Percentiles rank a stretch among this genome's conserved stretches.
Evolutionary conservation across 139 green algal species (phyloP).

Genomic region (Picochlorum sp.): DNA sequence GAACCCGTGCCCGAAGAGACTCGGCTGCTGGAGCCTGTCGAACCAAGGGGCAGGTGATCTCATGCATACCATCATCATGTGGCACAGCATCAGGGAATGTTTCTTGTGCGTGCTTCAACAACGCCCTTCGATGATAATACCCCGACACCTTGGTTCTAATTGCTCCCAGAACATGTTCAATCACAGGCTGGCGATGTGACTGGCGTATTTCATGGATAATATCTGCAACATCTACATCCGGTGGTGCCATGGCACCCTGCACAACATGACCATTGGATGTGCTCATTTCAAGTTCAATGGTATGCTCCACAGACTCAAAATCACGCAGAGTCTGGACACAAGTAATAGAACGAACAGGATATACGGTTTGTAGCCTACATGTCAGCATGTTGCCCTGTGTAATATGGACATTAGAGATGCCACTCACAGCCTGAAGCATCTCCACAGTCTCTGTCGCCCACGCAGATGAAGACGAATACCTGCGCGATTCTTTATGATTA

Average conservation of each 20-base stretch:
- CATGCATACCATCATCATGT: background rate
- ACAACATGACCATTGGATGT: background rate
- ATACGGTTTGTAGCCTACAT: background rate
- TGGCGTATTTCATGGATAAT: background rate
- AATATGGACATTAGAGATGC: background rate
- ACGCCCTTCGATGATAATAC: background rate
- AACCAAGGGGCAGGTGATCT: background rate
- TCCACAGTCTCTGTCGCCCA: background rate
- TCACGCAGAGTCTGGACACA: background rate
- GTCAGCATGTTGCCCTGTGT: background rate
- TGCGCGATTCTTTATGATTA: background rate
- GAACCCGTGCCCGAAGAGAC: background rate
- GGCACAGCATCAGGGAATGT: background rate
- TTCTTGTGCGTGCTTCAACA: background rate
- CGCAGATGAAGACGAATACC: background rate
- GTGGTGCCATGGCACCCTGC: background rate
- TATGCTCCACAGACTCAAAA: background rate
- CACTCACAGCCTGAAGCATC: background rate
- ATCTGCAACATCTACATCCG: background rate
- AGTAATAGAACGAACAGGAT: background rate
- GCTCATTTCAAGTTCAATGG: background rate
- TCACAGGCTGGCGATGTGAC: background rate
- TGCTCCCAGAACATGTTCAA: background rate
- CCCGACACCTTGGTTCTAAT: background rate
- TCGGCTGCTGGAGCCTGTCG: background rate